A percentile compares a stretch with the other conserved stretches of the same genome.
phyloP scores from a whole-genome alignment of 306 rosid species.

The Pachyrhizus erosus region DNA sequence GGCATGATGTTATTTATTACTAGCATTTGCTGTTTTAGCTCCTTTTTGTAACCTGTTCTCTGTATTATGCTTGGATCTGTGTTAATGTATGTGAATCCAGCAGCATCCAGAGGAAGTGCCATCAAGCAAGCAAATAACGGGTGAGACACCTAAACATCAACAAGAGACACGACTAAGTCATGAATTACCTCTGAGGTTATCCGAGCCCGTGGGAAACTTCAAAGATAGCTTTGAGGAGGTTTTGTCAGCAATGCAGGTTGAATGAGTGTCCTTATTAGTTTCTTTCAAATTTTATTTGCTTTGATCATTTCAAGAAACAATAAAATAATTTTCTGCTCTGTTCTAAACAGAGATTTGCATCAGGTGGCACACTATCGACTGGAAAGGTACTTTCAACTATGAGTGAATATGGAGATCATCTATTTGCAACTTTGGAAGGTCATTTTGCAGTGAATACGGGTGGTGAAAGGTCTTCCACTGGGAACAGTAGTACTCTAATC shows the following conservation, averaged over 20 bases:
- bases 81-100: constrained; percentile 51
- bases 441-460: constrained; percentile 52
- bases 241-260: constrained; percentile 74
- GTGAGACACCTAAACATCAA: constrained; percentile 56
- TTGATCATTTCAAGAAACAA: constrained; percentile 26
- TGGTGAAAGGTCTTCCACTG: constrained; percentile 43
- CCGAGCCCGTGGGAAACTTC: constrained; percentile 62
- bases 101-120: constrained; percentile 62
- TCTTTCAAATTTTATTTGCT: constrained; percentile 33
- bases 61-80: constrained; percentile 25
- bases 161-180: constrained; percentile 57
- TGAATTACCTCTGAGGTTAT: constrained; percentile 60
- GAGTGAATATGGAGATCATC: constrained; percentile 65
- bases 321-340: constrained; percentile 24
- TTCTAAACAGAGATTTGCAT: constrained; percentile 57
- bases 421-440: constrained; percentile 71
- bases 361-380: constrained; percentile 57
- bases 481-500: constrained; percentile 47
- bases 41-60: background rate
- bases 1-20: constrained; percentile 1
- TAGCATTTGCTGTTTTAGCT: constrained; percentile 15
- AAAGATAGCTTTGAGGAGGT: constrained; percentile 68
- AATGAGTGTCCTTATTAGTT: constrained; percentile 30
- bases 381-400: constrained; percentile 66
- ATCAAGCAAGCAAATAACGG: constrained; percentile 52